These are phyloP conservation scores for Aspergillus haitiensis DNA, from an alignment of 495 filamentous ascomycete species.

Conservation along the genomic window DNA sequence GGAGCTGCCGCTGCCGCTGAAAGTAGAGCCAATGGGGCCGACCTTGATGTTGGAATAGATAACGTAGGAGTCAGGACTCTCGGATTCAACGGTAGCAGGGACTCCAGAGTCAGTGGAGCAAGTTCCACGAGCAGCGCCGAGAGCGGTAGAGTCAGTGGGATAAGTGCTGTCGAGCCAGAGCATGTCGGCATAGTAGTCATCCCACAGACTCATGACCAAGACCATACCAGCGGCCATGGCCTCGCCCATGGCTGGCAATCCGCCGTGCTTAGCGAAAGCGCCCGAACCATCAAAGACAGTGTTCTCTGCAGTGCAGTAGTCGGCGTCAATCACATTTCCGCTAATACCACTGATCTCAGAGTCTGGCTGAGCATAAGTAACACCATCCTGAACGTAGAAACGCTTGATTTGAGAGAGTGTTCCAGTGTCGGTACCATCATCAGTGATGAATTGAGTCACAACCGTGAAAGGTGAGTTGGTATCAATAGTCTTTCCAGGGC, in stretches of 20 bases:
- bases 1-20: slow-evolving; percentile 22
- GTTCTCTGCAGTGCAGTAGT: slow-evolving; percentile 63
- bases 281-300: slow-evolving; percentile 58
- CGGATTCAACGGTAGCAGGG: slow-evolving; percentile 58
- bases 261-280: slow-evolving; percentile 60
- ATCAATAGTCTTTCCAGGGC: slow-evolving; percentile 59
- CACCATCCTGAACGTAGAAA: slow-evolving; percentile 70
- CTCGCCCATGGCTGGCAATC: slow-evolving; percentile 54
- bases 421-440: slow-evolving; percentile 55
- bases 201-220: slow-evolving; percentile 71
- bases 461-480: slow-evolving; percentile 64
- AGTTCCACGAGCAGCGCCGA: slow-evolving; percentile 65
- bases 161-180: slow-evolving; percentile 76
- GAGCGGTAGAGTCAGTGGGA: slow-evolving; percentile 54
- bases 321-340: slow-evolving; percentile 57
- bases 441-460: slow-evolving; percentile 68
- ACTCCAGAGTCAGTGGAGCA: slow-evolving; percentile 62
- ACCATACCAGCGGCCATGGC: slow-evolving; percentile 62
- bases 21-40: slow-evolving; percentile 67
- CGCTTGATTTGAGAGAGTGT: slow-evolving; percentile 63
- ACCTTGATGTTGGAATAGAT: slow-evolving; percentile 68
- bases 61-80: slow-evolving; percentile 55
- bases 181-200: slow-evolving; percentile 72
- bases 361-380: slow-evolving; percentile 58
- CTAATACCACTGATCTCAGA: slow-evolving; percentile 53